phyloP scores from a whole-genome alignment of 2,329 filamentous ascomycete genomes.

The Hymenoscyphus fraxineus region DNA sequence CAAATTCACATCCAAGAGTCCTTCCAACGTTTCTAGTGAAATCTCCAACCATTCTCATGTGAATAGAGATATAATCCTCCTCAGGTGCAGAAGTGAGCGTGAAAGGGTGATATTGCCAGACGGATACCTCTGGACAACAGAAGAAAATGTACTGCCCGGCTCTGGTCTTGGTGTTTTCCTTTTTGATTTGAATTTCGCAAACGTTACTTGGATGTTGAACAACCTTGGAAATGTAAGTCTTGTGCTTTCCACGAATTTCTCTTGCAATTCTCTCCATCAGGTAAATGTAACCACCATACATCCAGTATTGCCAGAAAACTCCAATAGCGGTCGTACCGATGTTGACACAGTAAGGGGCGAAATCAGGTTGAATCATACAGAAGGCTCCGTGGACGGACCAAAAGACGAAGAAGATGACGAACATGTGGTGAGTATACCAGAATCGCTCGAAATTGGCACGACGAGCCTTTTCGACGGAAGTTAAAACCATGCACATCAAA shows the following conservation, averaged over 20 bases:
- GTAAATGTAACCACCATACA: constrained; percentile 78
- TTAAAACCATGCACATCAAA: constrained; percentile 74
- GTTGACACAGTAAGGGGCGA: constrained; percentile 72
- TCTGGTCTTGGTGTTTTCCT: constrained; percentile 76
- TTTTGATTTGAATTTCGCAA: constrained; percentile 89
- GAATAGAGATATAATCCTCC: constrained; percentile 85
- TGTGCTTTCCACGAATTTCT: constrained; percentile 75
- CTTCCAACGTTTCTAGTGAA: constrained; percentile 70
- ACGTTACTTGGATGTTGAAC: constrained; percentile 87
- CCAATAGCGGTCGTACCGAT: constrained; percentile 63
- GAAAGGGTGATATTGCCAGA: constrained; percentile 88
- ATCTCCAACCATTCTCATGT: constrained; percentile 78
- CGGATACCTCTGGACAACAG: constrained; percentile 78
- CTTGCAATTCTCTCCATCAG: constrained; percentile 74
- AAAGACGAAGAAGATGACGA: constrained; percentile 84
- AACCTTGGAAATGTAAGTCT: constrained; percentile 84
- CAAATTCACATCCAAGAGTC: constrained; percentile 72
- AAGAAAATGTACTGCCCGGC: constrained; percentile 88
- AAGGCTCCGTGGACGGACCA: constrained; percentile 88
- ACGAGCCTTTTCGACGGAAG: constrained; percentile 72
- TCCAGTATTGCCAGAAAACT: constrained; percentile 89
- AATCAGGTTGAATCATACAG: constrained; percentile 85
- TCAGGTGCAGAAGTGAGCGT: constrained; percentile 83
- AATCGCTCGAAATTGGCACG: constrained; percentile 84
- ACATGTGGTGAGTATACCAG: constrained; percentile 88